Evolutionary conservation across 2,329 filamentous ascomycete species (phyloP).

Genomic region (Colletotrichum liriopes): DNA sequence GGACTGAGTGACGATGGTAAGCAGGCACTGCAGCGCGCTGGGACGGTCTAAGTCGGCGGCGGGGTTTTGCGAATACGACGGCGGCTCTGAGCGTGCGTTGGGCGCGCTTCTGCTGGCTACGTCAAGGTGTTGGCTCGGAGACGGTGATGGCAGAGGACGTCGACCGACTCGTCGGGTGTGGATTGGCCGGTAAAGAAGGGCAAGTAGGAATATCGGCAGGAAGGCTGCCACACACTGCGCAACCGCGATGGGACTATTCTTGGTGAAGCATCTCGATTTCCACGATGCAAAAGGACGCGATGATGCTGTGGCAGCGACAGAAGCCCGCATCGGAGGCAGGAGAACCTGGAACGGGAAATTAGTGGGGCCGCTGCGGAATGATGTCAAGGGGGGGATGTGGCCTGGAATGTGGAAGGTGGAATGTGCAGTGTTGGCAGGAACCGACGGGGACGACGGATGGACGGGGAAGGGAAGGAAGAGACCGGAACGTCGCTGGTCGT

Average conservation of each 20-base stretch:
- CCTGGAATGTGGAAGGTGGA: not conserved
- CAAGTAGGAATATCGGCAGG: not conserved
- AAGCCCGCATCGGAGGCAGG: not conserved
- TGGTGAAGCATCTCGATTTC: conserved; percentile 35
- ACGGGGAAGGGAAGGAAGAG: not conserved
- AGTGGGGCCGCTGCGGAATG: conserved; percentile 26
- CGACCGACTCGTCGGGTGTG: not conserved
- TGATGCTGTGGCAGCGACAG: conserved; percentile 26
- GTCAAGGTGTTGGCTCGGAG: conserved; percentile 21
- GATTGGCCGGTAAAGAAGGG: not conserved
- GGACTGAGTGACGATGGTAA: conserved; percentile 11
- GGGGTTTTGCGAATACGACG: conserved; percentile 20
- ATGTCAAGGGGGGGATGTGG: conserved; percentile 34
- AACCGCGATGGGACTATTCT: conserved; percentile 12
- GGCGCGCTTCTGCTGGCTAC: conserved; percentile 2
- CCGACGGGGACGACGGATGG: conserved; percentile 9
- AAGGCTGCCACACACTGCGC: conserved; percentile 16
- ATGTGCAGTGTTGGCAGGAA: not conserved
- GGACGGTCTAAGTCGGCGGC: conserved; percentile 24
- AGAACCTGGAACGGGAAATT: conserved; percentile 30
- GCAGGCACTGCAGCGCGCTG: conserved; percentile 12
- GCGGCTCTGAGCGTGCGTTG: conserved; percentile 19
- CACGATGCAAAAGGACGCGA: not conserved
- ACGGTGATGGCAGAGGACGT: not conserved
- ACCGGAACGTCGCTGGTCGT: not conserved